Conservation (phyloP, 768 basidiomycete species). For the Dacryopinax primogenitus region DNA sequence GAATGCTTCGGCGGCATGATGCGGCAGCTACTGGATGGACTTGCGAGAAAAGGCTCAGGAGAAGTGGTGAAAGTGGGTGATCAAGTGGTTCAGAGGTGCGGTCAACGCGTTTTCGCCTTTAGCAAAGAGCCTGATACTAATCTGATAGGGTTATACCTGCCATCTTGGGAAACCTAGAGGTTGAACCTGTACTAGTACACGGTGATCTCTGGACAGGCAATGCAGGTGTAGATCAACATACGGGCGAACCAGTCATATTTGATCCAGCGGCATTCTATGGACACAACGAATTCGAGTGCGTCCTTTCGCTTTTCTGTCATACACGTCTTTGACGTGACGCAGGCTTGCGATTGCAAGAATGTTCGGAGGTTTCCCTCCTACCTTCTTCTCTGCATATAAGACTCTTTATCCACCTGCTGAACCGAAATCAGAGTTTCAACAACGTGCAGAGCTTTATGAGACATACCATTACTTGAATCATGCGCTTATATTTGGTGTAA, state of each 20-base stretch:
- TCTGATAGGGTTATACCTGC: constrained; percentile 53
- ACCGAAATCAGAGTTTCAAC: constrained; percentile 50
- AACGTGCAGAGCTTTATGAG: constrained; percentile 58
- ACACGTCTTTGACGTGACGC: constrained; percentile 5
- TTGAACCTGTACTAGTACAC: constrained; percentile 59
- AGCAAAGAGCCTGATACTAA: background rate
- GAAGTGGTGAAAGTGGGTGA: constrained; percentile 42
- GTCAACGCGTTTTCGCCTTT: constrained; percentile 3
- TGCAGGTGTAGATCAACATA: constrained; percentile 43
- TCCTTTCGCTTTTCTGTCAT: constrained; percentile 12
- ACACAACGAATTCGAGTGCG: constrained; percentile 72
- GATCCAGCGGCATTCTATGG: constrained; percentile 68
- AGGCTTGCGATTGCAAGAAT: constrained; percentile 69
- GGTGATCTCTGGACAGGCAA: constrained; percentile 79
- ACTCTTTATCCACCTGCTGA: constrained; percentile 47
- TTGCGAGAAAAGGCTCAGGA: constrained; percentile 30
- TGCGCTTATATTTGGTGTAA: constrained; percentile 62
- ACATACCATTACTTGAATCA: constrained; percentile 76
- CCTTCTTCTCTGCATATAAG: constrained; percentile 57
- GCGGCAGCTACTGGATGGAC: constrained; percentile 40
- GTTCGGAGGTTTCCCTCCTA: constrained; percentile 57
- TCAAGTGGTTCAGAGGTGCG: constrained; percentile 38
- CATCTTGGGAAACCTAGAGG: constrained; percentile 43
- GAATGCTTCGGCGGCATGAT: constrained; percentile 53
- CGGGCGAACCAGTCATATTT: constrained; percentile 53